Percentiles rank a stretch among this genome's conserved stretches.
phyloP scores from a whole-genome alignment of 148 eudicot species.

The Selenicereus undatus region DNA sequence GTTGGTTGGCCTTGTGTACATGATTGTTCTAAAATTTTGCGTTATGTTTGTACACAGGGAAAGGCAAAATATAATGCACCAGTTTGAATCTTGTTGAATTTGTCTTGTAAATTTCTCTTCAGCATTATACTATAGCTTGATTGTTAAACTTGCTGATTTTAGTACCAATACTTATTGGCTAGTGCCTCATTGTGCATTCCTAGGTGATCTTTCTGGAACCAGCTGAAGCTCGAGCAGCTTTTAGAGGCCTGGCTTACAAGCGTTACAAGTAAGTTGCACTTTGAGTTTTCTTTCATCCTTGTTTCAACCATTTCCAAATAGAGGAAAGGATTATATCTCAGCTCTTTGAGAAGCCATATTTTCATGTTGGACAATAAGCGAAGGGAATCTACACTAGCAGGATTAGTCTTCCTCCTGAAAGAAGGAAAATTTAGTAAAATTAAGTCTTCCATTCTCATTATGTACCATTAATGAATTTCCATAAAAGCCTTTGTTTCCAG shows the following conservation, averaged over 20 bases:
- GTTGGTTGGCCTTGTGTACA: neutral
- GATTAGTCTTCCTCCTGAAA: neutral
- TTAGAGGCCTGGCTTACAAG: slow-evolving; percentile 64
- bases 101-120: neutral
- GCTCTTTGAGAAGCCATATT: neutral
- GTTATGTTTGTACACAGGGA: neutral
- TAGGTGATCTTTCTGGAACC: slow-evolving; percentile 92
- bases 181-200: neutral
- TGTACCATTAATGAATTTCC: neutral
- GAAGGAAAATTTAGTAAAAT: neutral
- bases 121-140: neutral
- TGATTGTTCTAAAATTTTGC: neutral
- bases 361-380: neutral
- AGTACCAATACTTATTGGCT: neutral
- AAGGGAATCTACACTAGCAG: neutral
- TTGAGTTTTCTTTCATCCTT: neutral
- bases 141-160: neutral
- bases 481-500: neutral
- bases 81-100: neutral
- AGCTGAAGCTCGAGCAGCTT: slow-evolving; percentile 83
- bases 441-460: neutral
- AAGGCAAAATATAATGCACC: neutral
- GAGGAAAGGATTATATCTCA: too few species aligned
- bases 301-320: neutral
- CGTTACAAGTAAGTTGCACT: slow-evolving; percentile 71